A percentile compares a stretch with the other conserved stretches of the same genome.
Evolutionary conservation across 352 stramenopile genomes (phyloP).

Genomic region (Globisporangium mamillatum): DNA sequence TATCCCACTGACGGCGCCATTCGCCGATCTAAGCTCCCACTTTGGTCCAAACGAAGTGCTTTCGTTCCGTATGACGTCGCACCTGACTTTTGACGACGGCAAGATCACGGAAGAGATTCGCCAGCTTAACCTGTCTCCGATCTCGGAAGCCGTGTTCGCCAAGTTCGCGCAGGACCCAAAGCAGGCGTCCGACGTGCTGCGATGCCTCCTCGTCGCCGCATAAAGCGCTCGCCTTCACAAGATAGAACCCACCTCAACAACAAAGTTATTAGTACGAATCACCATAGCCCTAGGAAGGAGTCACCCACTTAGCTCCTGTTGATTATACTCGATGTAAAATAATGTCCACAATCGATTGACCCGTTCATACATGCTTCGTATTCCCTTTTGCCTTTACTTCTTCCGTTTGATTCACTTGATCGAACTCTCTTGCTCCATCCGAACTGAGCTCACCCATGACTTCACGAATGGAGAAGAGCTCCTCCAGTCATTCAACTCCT

Average conservation of each 20-base stretch:
- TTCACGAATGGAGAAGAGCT: constrained; percentile 1
- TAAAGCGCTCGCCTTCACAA: constrained; percentile 18
- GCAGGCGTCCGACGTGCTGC: constrained; percentile 55
- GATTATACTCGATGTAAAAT: constrained; percentile 23
- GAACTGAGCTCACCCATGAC: background rate
- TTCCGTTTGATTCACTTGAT: background rate
- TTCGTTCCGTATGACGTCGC: constrained; percentile 70
- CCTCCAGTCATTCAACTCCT: background rate
- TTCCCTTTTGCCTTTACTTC: background rate
- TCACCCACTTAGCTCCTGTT: constrained; percentile 10
- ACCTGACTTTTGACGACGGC: constrained; percentile 78
- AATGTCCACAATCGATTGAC: constrained; percentile 20
- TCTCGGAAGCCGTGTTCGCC: constrained; percentile 47
- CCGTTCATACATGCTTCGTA: background rate
- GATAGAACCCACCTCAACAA: constrained; percentile 6
- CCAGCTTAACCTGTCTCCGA: constrained; percentile 62
- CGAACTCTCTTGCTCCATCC: background rate
- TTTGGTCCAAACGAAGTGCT: constrained; percentile 52
- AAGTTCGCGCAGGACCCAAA: constrained; percentile 54
- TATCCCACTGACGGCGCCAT: constrained; percentile 61
- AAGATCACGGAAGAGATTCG: constrained; percentile 81
- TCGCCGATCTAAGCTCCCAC: constrained; percentile 52
- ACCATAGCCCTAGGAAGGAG: constrained; percentile 11
- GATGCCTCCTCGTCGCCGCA: constrained; percentile 37
- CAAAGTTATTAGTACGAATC: constrained; percentile 10